Base-by-base conservation (phyloP, 2,329 filamentous ascomycete genomes). In the Teratosphaeria epicoccoides region DNA sequence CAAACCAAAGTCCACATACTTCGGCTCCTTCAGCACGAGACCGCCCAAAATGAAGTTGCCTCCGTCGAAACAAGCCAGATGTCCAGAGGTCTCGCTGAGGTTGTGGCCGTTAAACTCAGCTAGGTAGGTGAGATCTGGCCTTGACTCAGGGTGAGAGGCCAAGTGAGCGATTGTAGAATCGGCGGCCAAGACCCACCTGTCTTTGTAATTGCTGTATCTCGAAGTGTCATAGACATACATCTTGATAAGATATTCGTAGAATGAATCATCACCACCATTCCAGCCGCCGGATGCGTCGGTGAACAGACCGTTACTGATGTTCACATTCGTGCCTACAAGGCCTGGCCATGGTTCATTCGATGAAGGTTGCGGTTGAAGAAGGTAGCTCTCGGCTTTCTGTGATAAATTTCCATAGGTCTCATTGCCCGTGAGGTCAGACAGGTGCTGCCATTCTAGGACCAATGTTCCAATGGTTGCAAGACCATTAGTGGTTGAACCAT, bases 221-320 rank as follows among this genome's bases (percentile, higher is more conserved):
- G 25, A 14, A 14, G 14, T 14, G 26, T 29, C 24, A 23, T 48
- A 48, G 24, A 48, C 46, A 23, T 48, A 48, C 46, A 48, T 48
- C 46, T 48, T 48, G 28, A 48, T 48, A 14, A 48, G 20, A 23
- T 48, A 48, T 20, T 48, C 46, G 24, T 48, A 48, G 6, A 48
- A 48, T 7, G 23, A 25, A 22, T 48, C 46, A 7, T 29, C 29
- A 6, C 25, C 12, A 14, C 24, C 23, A 22, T 22, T 37, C 46
- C 46, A 48, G 22, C 46, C 46, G 1, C 46, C 46, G 11, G 6
- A 10, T 14, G 46, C 46, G 7, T 48, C 46, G 11, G 7, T 6
- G 20, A 48, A 48, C 6, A 29, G 46, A 23, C 46, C 46, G 28
- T 24, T 48, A 12, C 5, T 12, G 46, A 48, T 48, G 28, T 48